A percentile compares a stretch with the other conserved stretches of the same genome.
Conservation (phyloP, 1,284 basidiomycete genomes). For the Malassezia brasiliensis region DNA sequence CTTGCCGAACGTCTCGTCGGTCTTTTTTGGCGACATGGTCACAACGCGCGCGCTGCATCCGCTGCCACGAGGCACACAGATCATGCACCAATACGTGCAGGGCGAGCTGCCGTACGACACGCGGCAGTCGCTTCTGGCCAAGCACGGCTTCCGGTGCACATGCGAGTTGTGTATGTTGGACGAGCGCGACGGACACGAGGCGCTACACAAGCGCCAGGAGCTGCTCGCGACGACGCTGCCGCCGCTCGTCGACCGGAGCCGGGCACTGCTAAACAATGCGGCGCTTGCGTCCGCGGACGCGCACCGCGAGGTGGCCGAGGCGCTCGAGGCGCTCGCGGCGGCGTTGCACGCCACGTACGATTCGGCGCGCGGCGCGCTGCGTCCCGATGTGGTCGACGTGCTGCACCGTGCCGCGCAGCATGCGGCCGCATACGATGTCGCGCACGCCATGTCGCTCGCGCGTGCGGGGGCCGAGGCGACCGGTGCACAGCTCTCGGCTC, state of each 20-base stretch:
- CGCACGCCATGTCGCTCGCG: constrained; percentile 17
- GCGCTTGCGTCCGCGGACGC: constrained; percentile 16
- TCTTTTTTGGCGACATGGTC: constrained; percentile 44
- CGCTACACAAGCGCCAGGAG: constrained; percentile 22
- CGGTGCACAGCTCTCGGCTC: constrained; percentile 15
- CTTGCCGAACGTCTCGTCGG: constrained; percentile 43
- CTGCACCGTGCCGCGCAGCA: constrained; percentile 27
- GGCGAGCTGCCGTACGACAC: constrained; percentile 36
- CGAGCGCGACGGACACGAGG: constrained; percentile 27
- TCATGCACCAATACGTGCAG: constrained; percentile 45
- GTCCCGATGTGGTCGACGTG: constrained; percentile 37
- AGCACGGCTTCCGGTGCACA: constrained; percentile 41
- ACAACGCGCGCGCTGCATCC: constrained; percentile 37
- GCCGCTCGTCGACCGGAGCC: constrained; percentile 34
- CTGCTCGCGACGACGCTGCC: constrained; percentile 28
- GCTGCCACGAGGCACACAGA: constrained; percentile 37
- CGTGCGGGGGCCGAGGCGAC: constrained; percentile 20
- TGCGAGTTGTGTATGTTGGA: constrained; percentile 39
- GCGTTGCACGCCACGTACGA: constrained; percentile 33
- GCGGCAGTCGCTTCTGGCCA: constrained; percentile 33
- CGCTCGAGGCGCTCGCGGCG: constrained; percentile 24
- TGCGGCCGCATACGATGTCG: constrained; percentile 20
- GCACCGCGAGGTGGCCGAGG: constrained; percentile 28
- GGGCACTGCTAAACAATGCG: constrained; percentile 28
- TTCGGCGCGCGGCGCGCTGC: constrained; percentile 17